These are phyloP conservation scores for Wallemia hederae DNA, from an alignment of 1,284 basidiomycete species.

Conservation along the genomic window DNA sequence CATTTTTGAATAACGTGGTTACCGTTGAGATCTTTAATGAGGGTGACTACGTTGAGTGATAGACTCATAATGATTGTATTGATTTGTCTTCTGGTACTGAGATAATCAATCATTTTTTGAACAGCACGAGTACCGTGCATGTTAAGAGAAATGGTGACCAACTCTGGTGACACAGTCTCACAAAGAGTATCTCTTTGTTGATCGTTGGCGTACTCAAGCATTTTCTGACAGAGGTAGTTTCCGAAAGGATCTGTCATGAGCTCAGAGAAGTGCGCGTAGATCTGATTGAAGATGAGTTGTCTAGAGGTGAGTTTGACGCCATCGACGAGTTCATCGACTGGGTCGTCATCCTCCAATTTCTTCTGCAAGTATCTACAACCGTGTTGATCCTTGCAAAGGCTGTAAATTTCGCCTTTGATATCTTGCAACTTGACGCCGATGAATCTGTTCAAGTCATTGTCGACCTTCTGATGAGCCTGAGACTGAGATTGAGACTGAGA, in stretches of 20 bases:
- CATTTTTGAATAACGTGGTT: conserved; percentile 99
- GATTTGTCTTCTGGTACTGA: conserved; percentile 67
- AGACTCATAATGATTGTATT: conserved; percentile 90
- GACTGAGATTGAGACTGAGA: not conserved
- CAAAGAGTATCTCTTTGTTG: conserved; percentile 93
- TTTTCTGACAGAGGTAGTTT: conserved; percentile 96
- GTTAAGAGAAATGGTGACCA: conserved; percentile 93
- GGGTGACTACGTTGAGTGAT: conserved; percentile 85
- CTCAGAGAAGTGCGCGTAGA: conserved; percentile 89
- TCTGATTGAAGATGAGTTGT: conserved; percentile 98
- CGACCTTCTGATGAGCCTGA: not conserved
- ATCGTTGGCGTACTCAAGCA: conserved; percentile 88
- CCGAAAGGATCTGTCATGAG: conserved; percentile 99
- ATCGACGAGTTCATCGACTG: conserved; percentile 29
- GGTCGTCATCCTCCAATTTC: conserved; percentile 84
- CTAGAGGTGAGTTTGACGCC: conserved; percentile 17
- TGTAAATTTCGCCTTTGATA: conserved; percentile 70
- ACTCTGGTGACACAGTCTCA: conserved; percentile 84
- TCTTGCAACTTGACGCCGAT: conserved; percentile 85
- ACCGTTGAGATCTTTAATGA: conserved; percentile 98
- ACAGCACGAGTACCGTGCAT: conserved; percentile 99
- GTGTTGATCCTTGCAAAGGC: conserved; percentile 93
- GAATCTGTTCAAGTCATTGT: conserved; percentile 52
- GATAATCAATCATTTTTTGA: conserved; percentile 99
- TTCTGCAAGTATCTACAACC: conserved; percentile 96